Evolutionary conservation across 176 grass and related monocot species (phyloP).

Genomic region (Pontederia crassipes): DNA sequence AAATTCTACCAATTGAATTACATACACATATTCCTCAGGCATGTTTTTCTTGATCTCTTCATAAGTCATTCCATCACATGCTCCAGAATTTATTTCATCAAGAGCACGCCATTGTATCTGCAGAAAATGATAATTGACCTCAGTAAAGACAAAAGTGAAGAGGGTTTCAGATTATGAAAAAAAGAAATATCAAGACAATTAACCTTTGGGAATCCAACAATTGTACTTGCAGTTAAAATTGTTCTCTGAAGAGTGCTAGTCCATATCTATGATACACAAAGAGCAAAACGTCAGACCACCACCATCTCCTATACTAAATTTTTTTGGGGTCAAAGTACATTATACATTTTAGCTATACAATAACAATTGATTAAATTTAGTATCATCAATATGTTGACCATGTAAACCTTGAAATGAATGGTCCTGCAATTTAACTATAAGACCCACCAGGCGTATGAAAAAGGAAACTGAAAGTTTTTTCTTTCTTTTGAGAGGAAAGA

Average conservation of each 20-base stretch:
- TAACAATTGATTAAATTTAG: no score
- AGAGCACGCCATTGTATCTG: conserved; percentile 99
- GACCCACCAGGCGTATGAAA: no score
- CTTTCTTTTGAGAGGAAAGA: no score
- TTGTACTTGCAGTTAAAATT: conserved; percentile 73
- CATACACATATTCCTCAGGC: conserved; percentile 92
- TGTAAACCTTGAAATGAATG: no score
- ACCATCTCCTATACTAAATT: no score
- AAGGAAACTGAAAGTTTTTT: no score
- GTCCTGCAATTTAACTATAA: no score
- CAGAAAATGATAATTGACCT: conserved; percentile 18
- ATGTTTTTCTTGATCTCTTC: conserved; percentile 95
- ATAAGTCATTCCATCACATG: conserved; percentile 98
- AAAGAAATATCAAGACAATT: conserved; percentile 4
- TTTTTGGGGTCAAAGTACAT: no score
- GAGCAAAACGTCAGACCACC: not conserved
- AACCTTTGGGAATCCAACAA: conserved; percentile 98
- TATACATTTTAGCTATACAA: no score
- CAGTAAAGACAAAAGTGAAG: conserved; percentile 11
- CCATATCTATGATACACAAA: conserved; percentile 60
- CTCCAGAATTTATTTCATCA: conserved; percentile 89
- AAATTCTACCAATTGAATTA: conserved; percentile 5
- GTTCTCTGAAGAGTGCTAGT: conserved; percentile 98
- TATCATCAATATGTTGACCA: no score
- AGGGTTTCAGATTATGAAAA: conserved; percentile 11